Evolutionary conservation across 2,329 filamentous ascomycete genomes (phyloP).

Genomic region (Talaromyces rugulosus): DNA sequence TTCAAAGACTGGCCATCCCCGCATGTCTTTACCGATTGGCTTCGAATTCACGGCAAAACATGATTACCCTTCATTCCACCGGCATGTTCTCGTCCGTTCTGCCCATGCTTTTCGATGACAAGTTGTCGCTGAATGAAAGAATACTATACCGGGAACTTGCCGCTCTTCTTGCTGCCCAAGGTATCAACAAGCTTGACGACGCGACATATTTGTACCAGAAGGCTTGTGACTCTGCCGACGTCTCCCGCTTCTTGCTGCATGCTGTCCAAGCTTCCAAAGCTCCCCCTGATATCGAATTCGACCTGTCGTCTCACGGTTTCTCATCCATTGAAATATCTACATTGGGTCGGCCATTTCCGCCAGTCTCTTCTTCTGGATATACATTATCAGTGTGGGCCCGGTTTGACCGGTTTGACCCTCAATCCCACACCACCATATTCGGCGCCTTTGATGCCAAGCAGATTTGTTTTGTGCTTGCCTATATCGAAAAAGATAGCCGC

Average conservation of each 20-base stretch:
- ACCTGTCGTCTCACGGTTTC: slow-evolving; percentile 81
- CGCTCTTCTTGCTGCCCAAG: slow-evolving; percentile 64
- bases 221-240: slow-evolving; percentile 48
- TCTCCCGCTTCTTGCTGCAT: slow-evolving; percentile 67
- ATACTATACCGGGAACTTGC: slow-evolving; percentile 63
- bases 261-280: slow-evolving; percentile 70
- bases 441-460: slow-evolving; percentile 89
- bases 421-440: slow-evolving; percentile 89
- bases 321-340: slow-evolving; percentile 85
- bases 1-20: slow-evolving; percentile 55
- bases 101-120: slow-evolving; percentile 56
- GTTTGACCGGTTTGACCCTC: slow-evolving; percentile 78
- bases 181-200: slow-evolving; percentile 76
- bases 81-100: slow-evolving; percentile 66
- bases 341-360: slow-evolving; percentile 81
- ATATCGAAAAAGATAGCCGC: slow-evolving; percentile 86
- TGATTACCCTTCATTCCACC: slow-evolving; percentile 66
- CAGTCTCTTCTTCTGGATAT: slow-evolving; percentile 73
- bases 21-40: slow-evolving; percentile 58
- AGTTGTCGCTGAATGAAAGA: slow-evolving; percentile 54
- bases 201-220: slow-evolving; percentile 69
- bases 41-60: slow-evolving; percentile 63
- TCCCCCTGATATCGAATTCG: slow-evolving; percentile 88
- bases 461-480: slow-evolving; percentile 88
- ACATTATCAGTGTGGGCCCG: slow-evolving; percentile 86